Conservation (phyloP, 2,329 filamentous ascomycete genomes). For the Westerdykella sp. region DNA sequence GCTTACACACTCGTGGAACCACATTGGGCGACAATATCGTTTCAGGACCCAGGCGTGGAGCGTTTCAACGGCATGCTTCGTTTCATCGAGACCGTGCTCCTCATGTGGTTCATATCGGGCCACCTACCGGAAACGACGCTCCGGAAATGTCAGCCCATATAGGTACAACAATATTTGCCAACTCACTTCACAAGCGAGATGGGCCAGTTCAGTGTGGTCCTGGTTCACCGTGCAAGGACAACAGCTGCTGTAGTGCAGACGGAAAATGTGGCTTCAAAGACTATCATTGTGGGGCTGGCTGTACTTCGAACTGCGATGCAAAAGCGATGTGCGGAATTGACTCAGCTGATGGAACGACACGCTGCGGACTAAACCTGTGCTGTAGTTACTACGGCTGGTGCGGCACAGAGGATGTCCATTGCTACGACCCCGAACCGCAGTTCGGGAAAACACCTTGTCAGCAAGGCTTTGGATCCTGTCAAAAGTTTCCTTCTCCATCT, state of each 20-base stretch:
- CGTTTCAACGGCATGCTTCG: neutral
- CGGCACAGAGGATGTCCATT: conserved; percentile 15
- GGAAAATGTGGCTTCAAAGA: conserved; percentile 3
- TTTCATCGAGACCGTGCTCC: neutral
- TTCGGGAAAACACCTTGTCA: conserved; percentile 25
- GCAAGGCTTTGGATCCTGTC: conserved; percentile 32
- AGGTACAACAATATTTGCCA: neutral
- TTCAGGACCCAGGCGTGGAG: neutral
- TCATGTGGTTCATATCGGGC: too few species aligned
- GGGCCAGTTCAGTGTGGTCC: conserved; percentile 9
- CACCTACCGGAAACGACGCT: too few species aligned
- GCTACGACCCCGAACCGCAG: conserved; percentile 14
- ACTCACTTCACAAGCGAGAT: conserved; percentile 5
- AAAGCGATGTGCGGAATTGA: conserved; percentile 32
- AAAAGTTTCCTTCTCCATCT: conserved; percentile 12
- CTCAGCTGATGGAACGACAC: conserved; percentile 3
- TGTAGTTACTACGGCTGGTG: conserved; percentile 14
- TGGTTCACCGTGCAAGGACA: conserved; percentile 3
- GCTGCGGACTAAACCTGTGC: conserved; percentile 11
- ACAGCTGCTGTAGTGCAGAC: conserved; percentile 5
- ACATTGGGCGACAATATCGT: neutral
- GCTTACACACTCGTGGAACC: too few species aligned
- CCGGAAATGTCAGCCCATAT: neutral
- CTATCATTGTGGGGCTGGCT: conserved; percentile 4
- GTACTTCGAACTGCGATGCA: conserved; percentile 29